Evolutionary conservation across 208 protist genomes (phyloP), one percentile per base, ranked within the genome.

Genomic region (Crithidia sp.): DNA sequence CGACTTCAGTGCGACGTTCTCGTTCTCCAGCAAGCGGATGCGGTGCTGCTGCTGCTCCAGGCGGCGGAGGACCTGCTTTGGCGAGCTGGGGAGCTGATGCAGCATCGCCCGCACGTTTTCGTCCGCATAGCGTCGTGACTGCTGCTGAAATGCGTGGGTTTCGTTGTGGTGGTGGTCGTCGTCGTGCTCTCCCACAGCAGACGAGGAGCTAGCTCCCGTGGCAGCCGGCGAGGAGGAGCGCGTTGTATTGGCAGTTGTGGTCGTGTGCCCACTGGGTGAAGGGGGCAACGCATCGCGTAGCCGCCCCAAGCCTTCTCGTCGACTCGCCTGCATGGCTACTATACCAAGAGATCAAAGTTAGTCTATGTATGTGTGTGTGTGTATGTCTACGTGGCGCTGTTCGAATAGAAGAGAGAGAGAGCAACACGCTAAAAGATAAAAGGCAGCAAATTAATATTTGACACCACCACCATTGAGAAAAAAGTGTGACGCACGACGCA

Each of bases 1-100:
- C 0, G 86, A 67, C n/a, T 88, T 82, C 13, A 96, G 71, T 0
- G 78, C 67, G 3, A 81, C 81, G 74, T 96, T 96, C 45, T 93
- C 86, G 39, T 93, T 85, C 47, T 84, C 81, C 5, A 96, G 70
- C 0, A 91, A 14, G 2, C 79, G 64, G 6, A 92, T 78, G n/a
- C 92, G 83, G 49, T 94, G 88, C 9, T 85, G 78, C 67, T 92
- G 88, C 14, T 83, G 79, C 43, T 96, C 89, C 14, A 96, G 79
- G 41, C 87, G 86, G 40, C 69, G 74, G 44, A 94, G 13, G 3
- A 96, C 81, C 45, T 92, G 85, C 75, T 85, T 85, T 8, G 88
- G 87, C 3, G 87, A 90, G 67, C 82, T 91, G 12, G 91, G 88
- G 10, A 94, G 74, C 12, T 59, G 60, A 41, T 77, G 77, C 59